These are phyloP conservation scores for Cynara cardunculus DNA, from an alignment of 129 eudicot species.

Conservation along the genomic window DNA sequence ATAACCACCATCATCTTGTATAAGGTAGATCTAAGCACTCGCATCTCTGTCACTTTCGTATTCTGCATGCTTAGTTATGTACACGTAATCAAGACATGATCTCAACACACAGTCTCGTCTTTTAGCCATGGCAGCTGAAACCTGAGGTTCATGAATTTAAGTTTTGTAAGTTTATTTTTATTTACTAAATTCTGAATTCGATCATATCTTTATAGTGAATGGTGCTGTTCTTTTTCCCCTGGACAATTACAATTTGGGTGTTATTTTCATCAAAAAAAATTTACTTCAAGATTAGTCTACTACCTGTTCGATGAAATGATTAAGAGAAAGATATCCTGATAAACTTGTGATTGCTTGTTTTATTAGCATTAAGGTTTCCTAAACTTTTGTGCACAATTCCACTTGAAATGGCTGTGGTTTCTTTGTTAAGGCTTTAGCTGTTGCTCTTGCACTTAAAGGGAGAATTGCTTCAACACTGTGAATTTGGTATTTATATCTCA, in stretches of 20 bases:
- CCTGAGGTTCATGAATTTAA: neutral
- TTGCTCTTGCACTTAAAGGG: neutral
- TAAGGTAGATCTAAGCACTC: conserved; percentile 5
- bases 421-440: neutral
- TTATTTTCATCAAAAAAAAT: neutral
- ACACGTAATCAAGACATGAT: neutral
- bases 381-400: neutral
- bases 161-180: neutral
- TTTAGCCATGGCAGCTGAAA: neutral
- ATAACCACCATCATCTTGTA: neutral
- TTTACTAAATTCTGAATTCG: neutral
- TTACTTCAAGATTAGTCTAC: neutral
- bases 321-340: neutral
- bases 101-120: neutral
- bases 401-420: neutral
- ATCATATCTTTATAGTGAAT: neutral
- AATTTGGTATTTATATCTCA: neutral
- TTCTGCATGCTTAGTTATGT: neutral
- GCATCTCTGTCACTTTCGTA: neutral
- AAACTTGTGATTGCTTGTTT: neutral
- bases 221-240: neutral
- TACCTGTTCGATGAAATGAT: conserved; percentile 27
- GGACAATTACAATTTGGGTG: neutral
- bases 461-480: no score
- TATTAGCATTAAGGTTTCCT: neutral